phyloP scores from a whole-genome alignment of 1,284 basidiomycete genomes.

The Pseudozyma tsukubaensis region DNA sequence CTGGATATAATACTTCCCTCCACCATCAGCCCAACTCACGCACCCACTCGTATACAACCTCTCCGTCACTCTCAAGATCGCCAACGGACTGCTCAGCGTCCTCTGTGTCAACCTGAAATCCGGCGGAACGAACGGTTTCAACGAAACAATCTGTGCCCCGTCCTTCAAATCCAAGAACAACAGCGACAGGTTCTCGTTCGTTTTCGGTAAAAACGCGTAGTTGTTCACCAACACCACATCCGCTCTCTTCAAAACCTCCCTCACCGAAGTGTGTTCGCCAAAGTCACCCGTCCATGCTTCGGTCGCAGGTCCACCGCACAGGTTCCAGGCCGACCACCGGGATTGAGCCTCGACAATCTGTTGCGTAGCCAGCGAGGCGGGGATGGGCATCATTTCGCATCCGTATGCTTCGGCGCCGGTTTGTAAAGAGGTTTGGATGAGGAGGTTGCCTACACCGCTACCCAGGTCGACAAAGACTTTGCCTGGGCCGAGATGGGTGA shows the following conservation, averaged over 20 bases:
- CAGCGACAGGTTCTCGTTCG: constrained; percentile 72
- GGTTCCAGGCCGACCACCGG: constrained; percentile 72
- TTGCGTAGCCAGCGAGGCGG: constrained; percentile 70
- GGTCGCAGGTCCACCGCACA: constrained; percentile 69
- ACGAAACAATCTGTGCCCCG: constrained; percentile 71
- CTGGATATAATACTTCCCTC: constrained; percentile 66
- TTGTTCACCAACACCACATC: constrained; percentile 75
- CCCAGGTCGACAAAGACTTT: constrained; percentile 73
- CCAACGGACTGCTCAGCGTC: constrained; percentile 61
- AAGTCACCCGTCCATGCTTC: constrained; percentile 73
- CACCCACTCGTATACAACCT: constrained; percentile 54
- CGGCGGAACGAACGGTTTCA: constrained; percentile 73
- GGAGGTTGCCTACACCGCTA: constrained; percentile 73
- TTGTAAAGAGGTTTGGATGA: constrained; percentile 73
- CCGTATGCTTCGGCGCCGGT: constrained; percentile 71
- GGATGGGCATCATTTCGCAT: constrained; percentile 72
- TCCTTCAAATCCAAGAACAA: constrained; percentile 74
- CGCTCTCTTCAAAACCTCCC: constrained; percentile 69
- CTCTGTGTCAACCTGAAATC: constrained; percentile 71
- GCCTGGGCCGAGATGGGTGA: constrained; percentile 65
- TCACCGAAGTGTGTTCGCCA: constrained; percentile 67
- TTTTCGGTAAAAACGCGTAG: constrained; percentile 70
- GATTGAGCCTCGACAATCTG: constrained; percentile 71
- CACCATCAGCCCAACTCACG: constrained; percentile 66
- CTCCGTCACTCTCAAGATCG: constrained; percentile 63